Evolutionary conservation across 345 rosid species (phyloP), one percentile per base, ranked within the genome.

Genomic region (Corchorus capsularis): DNA sequence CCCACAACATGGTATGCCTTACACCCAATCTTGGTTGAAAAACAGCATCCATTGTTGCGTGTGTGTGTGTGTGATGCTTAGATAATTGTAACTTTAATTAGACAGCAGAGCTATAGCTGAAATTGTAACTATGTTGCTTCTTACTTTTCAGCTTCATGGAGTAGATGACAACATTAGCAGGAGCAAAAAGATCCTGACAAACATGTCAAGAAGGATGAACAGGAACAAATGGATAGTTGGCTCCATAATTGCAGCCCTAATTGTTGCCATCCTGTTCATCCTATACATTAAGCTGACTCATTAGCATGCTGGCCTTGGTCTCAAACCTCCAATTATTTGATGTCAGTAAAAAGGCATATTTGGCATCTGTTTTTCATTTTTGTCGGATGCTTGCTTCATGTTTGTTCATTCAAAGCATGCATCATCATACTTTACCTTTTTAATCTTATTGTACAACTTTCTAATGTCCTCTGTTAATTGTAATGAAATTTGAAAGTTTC

Each of bases 131-230:
- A 14, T 8, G 9, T n/a, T 54, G 57, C 41, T 47, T 14, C 66
- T 45, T 47, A 64, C 14, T 45, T 5, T 43, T 20, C 86, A 91
- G 92, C 91, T 87, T 32, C 88, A 91, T 67, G 90, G 87, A 12
- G 92, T 86, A 27, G 93, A 91, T 49, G 91, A 84, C 75, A 85
- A 86, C 73, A 75, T 89, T 10, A 83, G 87, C 72, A 83, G 68
- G 82, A 91, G 93, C 72, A 89, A 89, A 83, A 87, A 73, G 68
- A 75, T 87, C n/a, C 65, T 91, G 81, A 83, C 85, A 4, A 63
- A 74, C 72, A 86, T 89, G 71, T 72, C 93, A 6, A 85, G 87
- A 49, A 86, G 93, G 82, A 89, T 89, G 87, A 83, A 73, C 82
- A 79, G 80, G 85, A 87, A 86, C 86, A 87, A 87, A 65, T 85